phyloP scores from a whole-genome alignment of 768 basidiomycete species.

The Lactarius vividus region DNA sequence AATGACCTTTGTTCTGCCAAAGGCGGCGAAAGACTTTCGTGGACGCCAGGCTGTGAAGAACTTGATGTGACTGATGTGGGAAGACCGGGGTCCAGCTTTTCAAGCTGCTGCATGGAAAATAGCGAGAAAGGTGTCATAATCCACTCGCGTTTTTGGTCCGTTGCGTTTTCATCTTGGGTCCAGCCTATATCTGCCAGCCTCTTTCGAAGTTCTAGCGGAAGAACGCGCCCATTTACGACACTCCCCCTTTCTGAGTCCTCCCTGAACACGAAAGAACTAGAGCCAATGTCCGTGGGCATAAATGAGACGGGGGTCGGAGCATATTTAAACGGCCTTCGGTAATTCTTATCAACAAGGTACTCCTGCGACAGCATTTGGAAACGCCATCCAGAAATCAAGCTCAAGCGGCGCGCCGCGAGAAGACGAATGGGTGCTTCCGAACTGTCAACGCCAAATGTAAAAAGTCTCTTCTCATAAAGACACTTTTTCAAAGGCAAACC shows the following conservation, averaged over 20 bases:
- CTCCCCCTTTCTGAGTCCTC: slow-evolving; percentile 51
- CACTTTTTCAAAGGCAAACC: slow-evolving; percentile 15
- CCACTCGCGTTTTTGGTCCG: slow-evolving; percentile 57
- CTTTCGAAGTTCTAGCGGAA: slow-evolving; percentile 64
- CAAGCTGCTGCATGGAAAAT: slow-evolving; percentile 55
- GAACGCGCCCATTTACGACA: slow-evolving; percentile 41
- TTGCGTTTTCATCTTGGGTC: slow-evolving; percentile 55
- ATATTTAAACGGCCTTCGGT: slow-evolving; percentile 64
- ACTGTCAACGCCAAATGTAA: slow-evolving; percentile 35
- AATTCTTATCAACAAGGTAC: slow-evolving; percentile 55
- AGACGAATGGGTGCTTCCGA: slow-evolving; percentile 47
- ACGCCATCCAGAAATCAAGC: slow-evolving; percentile 60
- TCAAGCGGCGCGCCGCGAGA: slow-evolving; percentile 53
- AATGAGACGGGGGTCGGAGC: slow-evolving; percentile 72
- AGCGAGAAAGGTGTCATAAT: slow-evolving; percentile 65
- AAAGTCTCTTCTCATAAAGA: slow-evolving; percentile 1
- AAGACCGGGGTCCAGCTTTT: slow-evolving; percentile 41
- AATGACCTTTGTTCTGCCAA: slow-evolving; percentile 1
- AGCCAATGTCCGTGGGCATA: slow-evolving; percentile 72
- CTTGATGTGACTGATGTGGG: slow-evolving; percentile 35
- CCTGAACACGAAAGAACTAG: slow-evolving; percentile 52
- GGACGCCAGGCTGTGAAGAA: slow-evolving; percentile 28
- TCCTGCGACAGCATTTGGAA: slow-evolving; percentile 66
- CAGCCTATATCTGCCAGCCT: slow-evolving; percentile 74
- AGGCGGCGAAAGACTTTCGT: slow-evolving; percentile 30